phyloP scores from a whole-genome alignment of 1,139 yeast genomes.

The Nakaseomyces nivariensis region DNA sequence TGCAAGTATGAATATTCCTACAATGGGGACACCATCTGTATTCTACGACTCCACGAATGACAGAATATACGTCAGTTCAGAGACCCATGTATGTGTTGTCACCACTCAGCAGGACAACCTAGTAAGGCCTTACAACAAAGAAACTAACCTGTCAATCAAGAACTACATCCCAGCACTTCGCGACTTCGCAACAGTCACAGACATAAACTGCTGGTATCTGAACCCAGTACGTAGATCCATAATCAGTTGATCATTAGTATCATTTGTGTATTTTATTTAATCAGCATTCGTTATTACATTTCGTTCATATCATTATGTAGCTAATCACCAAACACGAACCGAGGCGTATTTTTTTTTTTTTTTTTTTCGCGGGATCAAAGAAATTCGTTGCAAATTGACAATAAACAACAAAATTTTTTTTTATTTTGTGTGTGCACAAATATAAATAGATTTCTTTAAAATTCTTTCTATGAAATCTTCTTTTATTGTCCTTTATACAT shows the following conservation, averaged over 20 bases:
- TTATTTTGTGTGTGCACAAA: background rate
- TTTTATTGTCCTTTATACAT: too few species aligned
- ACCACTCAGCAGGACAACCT: background rate
- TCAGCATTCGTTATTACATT: too few species aligned
- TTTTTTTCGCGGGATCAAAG: background rate
- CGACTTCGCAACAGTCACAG: background rate
- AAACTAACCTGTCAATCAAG: slow-evolving; percentile 1
- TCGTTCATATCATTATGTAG: background rate
- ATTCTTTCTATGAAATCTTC: too few species aligned
- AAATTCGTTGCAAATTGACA: background rate
- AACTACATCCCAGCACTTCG: background rate
- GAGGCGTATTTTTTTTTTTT: background rate
- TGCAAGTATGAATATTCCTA: background rate
- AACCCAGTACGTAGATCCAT: background rate
- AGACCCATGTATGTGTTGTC: background rate
- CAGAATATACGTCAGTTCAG: background rate
- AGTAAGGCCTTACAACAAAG: background rate
- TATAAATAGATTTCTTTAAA: background rate
- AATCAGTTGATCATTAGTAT: background rate
- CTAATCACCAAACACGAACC: background rate
- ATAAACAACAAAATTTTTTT: background rate
- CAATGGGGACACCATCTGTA: background rate
- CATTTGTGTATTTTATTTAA: too few species aligned
- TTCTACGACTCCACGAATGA: slow-evolving; percentile 1
- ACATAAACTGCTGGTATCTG: background rate